These are phyloP conservation scores for Discostella pseudostelligera DNA, from an alignment of 108 stramenopile genomes.

Conservation along the genomic window DNA sequence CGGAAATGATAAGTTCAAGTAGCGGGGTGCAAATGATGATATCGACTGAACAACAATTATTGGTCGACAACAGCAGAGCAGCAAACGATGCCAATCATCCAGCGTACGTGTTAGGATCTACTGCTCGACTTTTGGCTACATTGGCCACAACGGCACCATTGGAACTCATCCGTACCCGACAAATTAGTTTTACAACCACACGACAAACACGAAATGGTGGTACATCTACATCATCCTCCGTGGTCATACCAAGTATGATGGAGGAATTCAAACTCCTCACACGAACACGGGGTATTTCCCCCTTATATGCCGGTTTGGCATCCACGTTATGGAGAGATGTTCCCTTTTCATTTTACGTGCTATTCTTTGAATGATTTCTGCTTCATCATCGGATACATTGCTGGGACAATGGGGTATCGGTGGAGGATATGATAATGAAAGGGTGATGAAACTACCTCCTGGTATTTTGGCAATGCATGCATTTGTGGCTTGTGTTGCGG, in stretches of 20 bases:
- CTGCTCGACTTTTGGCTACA: constrained; percentile 78
- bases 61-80: no score
- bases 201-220: not conserved
- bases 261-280: constrained; percentile 55
- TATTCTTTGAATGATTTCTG: constrained; percentile 67
- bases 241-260: constrained; percentile 32
- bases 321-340: constrained; percentile 94
- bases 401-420: not conserved
- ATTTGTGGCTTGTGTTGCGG: constrained; percentile 74
- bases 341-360: constrained; percentile 94
- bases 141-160: constrained; percentile 86
- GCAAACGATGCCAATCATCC: no score
- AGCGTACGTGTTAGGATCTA: constrained; percentile 74
- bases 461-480: constrained; percentile 43
- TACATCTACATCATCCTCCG: not conserved
- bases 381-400: not conserved
- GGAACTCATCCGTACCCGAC: constrained; percentile 80
- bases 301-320: constrained; percentile 78
- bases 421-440: constrained; percentile 8
- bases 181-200: constrained; percentile 47
- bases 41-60: no score
- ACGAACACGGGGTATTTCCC: constrained; percentile 52
- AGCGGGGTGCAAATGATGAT: no score
- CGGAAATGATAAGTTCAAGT: no score
- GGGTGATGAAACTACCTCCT: constrained; percentile 14